Evolutionary conservation across 495 filamentous ascomycete genomes (phyloP), one percentile per base, ranked within the genome.

Genomic region (Cercophora newfieldiana): DNA sequence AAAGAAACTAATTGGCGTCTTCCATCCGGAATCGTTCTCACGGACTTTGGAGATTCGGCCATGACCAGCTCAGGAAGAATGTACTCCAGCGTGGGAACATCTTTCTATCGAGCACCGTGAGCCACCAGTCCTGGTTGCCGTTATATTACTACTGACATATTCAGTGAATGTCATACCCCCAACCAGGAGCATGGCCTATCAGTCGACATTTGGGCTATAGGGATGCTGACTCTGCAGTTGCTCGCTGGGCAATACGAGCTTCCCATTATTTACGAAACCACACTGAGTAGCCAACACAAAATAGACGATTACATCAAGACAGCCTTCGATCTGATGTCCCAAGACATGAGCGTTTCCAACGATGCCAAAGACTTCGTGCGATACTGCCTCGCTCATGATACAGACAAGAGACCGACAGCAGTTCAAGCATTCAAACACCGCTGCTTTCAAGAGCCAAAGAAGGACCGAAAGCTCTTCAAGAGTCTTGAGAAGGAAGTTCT

Each of bases 361-460:
- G 78, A 69, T 58, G 92, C 89, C 2, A 83, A 89, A 62, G 82
- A 90, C 47, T 97, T 97, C 80, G 92, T 97, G 77, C 70, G 75
- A 24, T 61, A 69, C 58, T 98, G 94, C 68, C 82, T 97, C 5
- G 91, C 88, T 16, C 87, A 91, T 72, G 88, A 94, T 66, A 88
- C 90, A 1, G 76, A 78, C 30, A 70, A 81, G 21, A 87, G 93
- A 29, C 87, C 93, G 80, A 94, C 91, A 3, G 89, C 91, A 1
- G 86, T 90, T 72, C 82, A 91, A 74, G 91, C 92, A 7, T 83
- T 94, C 3, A 82, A 85, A 24, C 91, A 95, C 69, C 79, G 83
- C 30, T 97, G 70, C 61, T 55, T 73, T 2, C 74, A 74, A 25
- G 62, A 77, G 12, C 73, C 77, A 4, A 66, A 69, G 21, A 79